These are phyloP conservation scores for Castanea mollissima DNA, from an alignment of 306 rosid genomes.

Conservation along the genomic window DNA sequence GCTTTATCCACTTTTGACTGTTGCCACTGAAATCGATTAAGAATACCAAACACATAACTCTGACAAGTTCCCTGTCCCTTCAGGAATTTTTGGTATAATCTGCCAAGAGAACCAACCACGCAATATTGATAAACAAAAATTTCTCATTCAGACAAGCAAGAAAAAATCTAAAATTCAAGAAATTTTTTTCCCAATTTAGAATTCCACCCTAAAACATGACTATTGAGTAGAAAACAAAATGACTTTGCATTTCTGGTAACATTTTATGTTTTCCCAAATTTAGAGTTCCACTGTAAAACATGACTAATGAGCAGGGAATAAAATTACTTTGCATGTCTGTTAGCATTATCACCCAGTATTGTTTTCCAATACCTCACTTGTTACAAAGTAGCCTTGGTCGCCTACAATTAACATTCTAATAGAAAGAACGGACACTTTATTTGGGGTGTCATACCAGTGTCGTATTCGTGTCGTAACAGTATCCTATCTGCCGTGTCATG, in stretches of 20 bases:
- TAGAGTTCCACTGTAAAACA: not conserved
- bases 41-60: slow-evolving; percentile 36
- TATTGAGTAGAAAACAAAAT: too few species aligned
- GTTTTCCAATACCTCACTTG: not conserved
- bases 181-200: not conserved
- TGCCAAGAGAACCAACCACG: slow-evolving; percentile 15
- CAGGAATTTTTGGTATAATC: slow-evolving; percentile 38
- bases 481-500: too few species aligned
- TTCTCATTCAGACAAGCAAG: not conserved
- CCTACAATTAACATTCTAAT: not conserved
- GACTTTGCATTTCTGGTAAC: too few species aligned
- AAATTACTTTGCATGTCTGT: not conserved
- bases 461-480: too few species aligned
- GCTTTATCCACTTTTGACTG: slow-evolving; percentile 48
- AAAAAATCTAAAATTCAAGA: not conserved
- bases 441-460: too few species aligned
- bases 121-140: slow-evolving; percentile 1
- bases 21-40: slow-evolving; percentile 49
- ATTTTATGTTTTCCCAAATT: not conserved
- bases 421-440: too few species aligned
- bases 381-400: not conserved
- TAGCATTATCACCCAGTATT: not conserved
- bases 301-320: not conserved
- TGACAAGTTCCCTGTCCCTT: slow-evolving; percentile 45
- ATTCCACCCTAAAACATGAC: too few species aligned